Evolutionary conservation across 192 early-diverging fungal species (phyloP), one percentile per base, ranked within the genome.

Genomic region (Chytriomyces sp.): DNA sequence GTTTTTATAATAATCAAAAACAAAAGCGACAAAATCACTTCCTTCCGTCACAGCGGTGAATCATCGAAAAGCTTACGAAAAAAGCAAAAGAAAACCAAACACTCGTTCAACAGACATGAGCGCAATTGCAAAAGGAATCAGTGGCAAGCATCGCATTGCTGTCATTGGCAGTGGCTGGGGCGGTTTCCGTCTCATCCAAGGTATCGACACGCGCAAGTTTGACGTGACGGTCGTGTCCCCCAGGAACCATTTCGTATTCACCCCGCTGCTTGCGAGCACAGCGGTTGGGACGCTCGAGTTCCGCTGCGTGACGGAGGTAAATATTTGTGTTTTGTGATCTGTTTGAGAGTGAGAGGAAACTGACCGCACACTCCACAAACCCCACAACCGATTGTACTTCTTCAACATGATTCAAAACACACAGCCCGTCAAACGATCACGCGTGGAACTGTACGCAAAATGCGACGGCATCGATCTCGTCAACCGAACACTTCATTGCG

Each of bases 161-260:
- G 73, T 75, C 6, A 23, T 87, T 61, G 87, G 89, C 43, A 81
- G 82, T 2, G 86, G 85, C 28, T 86, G 83, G 77, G 77, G 47
- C 9, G 91, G 93, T 7, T 94, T 91, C 71, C 91, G 92, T 57
- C 72, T 95, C 20, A 77, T 95, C 47, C 86, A 88, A 74, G 89
- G 88, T 70, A 74, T 96, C 49, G 85, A 93, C 81, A 91, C 87
- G 45, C 66, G 82, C 24, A 70, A 82, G 35, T 94, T 90, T 72
- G 91, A 95, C 66, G 88, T 93, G 8, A 87, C 91, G 0, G 91
- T 94, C 7, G 84, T 96, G 0, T 94, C 92, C 18, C 95, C 93
- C 11, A 88, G 93, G 82, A 94, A 94, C 77, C 92, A 94, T 81
- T 95, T 94, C 80, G 78, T 92, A 24, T 93, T 94, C 81, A 96